These are phyloP conservation scores for Mycena filopes DNA, from an alignment of 768 basidiomycete genomes.

Conservation along the genomic window DNA sequence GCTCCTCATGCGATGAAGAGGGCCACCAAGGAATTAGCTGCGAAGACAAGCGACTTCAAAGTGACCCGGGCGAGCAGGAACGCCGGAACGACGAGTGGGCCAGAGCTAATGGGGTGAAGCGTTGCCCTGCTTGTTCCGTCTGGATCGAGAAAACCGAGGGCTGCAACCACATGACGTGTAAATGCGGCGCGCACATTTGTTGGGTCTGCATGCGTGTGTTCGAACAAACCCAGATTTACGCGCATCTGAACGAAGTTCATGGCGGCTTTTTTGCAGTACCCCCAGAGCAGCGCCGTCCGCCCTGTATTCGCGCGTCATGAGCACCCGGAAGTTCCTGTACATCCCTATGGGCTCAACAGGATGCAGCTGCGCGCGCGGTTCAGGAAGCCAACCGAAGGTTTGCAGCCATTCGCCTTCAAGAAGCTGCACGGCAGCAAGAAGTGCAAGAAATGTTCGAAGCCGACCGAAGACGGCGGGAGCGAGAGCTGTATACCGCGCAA, in stretches of 20 bases:
- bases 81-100: conserved; percentile 55
- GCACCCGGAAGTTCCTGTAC: too few relatives aligned
- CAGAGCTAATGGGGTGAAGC: conserved; percentile 48
- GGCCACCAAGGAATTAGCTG: conserved; percentile 65
- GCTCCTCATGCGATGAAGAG: conserved; percentile 59
- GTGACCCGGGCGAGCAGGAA: conserved; percentile 53
- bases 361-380: too few relatives aligned
- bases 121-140: conserved; percentile 57
- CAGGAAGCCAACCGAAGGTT: too few relatives aligned
- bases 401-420: too few relatives aligned
- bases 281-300: conserved; percentile 12
- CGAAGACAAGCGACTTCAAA: conserved; percentile 46
- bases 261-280: conserved; percentile 31
- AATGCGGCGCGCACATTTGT: conserved; percentile 63
- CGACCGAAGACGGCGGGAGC: too few relatives aligned
- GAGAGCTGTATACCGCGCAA: background rate
- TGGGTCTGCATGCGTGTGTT: conserved; percentile 65
- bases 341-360: too few relatives aligned
- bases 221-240: conserved; percentile 40
- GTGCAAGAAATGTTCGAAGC: background rate
- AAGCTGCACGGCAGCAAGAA: background rate
- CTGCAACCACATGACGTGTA: conserved; percentile 66
- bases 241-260: conserved; percentile 45
- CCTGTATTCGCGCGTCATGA: too few relatives aligned
- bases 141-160: conserved; percentile 62